Percentiles rank a stretch among this genome's conserved stretches.
phyloP scores from a whole-genome alignment of 768 basidiomycete species.

The Lactifluus rugatus region DNA sequence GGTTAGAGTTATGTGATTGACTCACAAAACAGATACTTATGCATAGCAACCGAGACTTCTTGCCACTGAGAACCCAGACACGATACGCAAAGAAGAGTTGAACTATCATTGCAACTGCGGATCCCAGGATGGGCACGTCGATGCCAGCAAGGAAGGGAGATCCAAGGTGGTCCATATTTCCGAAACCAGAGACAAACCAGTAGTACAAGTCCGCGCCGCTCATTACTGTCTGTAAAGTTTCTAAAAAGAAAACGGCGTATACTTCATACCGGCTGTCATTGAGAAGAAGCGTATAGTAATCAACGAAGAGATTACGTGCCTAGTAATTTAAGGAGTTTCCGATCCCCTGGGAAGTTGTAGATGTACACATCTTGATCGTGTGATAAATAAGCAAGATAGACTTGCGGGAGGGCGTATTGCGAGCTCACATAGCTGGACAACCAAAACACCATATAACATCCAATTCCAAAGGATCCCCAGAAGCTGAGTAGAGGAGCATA shows the following conservation, averaged over 20 bases:
- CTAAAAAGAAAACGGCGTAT: neutral
- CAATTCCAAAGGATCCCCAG: slow-evolving; percentile 4
- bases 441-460: slow-evolving; percentile 4
- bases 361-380: neutral
- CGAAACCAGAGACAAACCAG: slow-evolving; percentile 9
- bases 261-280: neutral
- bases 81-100: slow-evolving; percentile 10
- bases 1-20: no score
- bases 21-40: no score
- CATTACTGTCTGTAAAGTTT: slow-evolving; percentile 1
- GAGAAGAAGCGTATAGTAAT: neutral
- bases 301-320: neutral
- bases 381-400: neutral
- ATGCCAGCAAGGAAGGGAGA: neutral
- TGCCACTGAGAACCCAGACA: slow-evolving; percentile 6
- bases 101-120: neutral
- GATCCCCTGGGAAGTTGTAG: slow-evolving; percentile 4
- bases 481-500: neutral
- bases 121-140: slow-evolving; percentile 3
- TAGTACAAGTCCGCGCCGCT: slow-evolving; percentile 4
- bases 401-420: neutral
- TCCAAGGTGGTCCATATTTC: neutral
- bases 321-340: neutral
- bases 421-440: slow-evolving; percentile 2
- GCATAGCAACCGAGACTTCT: neutral